Conservation (phyloP, 768 basidiomycete genomes). For the Dacryopinax primogenitus region DNA sequence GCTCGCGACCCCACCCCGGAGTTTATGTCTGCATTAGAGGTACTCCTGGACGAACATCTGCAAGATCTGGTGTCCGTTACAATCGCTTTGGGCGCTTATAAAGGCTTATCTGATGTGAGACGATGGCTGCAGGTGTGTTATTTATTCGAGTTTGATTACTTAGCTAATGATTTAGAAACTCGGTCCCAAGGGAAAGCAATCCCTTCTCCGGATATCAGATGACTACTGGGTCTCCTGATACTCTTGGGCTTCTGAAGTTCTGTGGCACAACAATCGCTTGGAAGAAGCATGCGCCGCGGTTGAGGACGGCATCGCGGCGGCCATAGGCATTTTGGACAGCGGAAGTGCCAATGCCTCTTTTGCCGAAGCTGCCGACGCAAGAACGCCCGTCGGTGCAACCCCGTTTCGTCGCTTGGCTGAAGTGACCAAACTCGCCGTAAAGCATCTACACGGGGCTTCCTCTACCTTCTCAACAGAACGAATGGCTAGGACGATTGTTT, state of each 20-base stretch:
- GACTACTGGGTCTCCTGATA: background rate
- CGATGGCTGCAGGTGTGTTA: background rate
- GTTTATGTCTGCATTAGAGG: no score
- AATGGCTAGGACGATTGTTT: background rate
- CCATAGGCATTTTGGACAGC: background rate
- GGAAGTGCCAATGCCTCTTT: no score
- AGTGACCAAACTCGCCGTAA: no score
- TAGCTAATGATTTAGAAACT: background rate
- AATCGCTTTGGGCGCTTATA: no score
- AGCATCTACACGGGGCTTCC: no score
- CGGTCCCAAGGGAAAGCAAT: background rate
- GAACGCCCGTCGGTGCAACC: background rate
- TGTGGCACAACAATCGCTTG: background rate
- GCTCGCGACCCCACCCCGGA: no score
- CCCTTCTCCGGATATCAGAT: background rate
- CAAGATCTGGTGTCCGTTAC: no score
- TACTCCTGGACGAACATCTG: no score
- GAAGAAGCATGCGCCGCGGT: background rate
- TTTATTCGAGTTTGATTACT: background rate
- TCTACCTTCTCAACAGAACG: background rate
- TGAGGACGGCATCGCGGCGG: background rate
- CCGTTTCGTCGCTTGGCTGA: no score
- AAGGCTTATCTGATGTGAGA: background rate
- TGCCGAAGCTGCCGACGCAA: background rate
- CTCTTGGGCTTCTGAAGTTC: background rate